Base-by-base conservation (phyloP, 75 land plant species). In the Sequoiadendron giganteum region DNA sequence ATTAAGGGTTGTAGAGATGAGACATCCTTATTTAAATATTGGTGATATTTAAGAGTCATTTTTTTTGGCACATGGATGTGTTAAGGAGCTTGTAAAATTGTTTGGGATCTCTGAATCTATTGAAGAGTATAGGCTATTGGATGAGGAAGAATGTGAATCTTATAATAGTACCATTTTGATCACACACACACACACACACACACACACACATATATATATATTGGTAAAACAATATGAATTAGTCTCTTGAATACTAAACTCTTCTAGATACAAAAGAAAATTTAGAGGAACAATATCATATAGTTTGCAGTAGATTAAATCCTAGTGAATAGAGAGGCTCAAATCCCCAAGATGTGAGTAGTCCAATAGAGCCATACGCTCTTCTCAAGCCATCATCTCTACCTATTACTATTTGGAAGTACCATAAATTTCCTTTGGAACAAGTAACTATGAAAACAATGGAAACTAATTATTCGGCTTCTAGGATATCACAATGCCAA, bases 161-260 rank as follows among this genome's bases (percentile, higher is more conserved):
- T 98, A 86, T 58, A 98, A 98, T 70, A 98, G 96, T 86, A 97
- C 95, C 78, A 96, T 91, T 87, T 98, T 94, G 95, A 92, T 98
- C 85, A 96, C 95, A 89, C 96, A 94, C 87, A 86, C 86, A 56
- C 89, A 91, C 34, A 91, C 94, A 84, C 88, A 88, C 86, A 92
- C 95, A 92, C 97, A 98, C 79, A 95, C 98, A 98, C 95, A 85
- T 85, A 68, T 87, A 92, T 93, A 34, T 98, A 95, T 86, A 84
- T 95, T 56, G 98, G 97, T 40, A 95, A 96, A 76, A 89, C 91
- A 58, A 87, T 98, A 78, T 90, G 95, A 88, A 95, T 98, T 98
- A 98, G 90, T 98, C 97, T 73, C 94, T 96, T 88, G 86, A 92
- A 40, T 96, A 90, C 90, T 97, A 98, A 88, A 93, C 84, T 42